Evolutionary conservation across 768 basidiomycete species (phyloP).

Genomic region (Antrodiella citrinella): DNA sequence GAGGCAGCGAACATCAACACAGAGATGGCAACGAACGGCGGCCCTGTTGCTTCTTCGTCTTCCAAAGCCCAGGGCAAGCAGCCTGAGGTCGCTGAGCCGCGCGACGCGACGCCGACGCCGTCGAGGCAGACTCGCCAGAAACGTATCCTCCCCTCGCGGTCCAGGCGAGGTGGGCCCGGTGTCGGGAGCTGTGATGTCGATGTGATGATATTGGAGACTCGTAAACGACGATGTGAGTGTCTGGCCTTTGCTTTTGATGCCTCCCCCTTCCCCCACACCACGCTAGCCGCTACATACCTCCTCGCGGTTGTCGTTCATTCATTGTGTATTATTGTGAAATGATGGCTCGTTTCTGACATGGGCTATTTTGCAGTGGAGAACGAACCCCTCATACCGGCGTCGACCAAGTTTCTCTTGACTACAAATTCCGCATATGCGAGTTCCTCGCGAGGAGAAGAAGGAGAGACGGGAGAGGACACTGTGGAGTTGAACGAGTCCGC

Average conservation of each 20-base stretch:
- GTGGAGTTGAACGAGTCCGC: slow-evolving; percentile 46
- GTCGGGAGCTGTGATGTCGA: slow-evolving; percentile 76
- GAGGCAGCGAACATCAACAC: background rate
- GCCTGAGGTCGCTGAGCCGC: background rate
- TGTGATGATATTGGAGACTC: slow-evolving; percentile 75
- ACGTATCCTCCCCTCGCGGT: slow-evolving; percentile 75
- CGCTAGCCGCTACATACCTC: background rate
- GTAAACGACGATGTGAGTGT: slow-evolving; percentile 65
- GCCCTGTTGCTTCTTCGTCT: background rate
- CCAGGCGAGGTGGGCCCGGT: slow-evolving; percentile 73
- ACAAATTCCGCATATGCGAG: slow-evolving; percentile 35
- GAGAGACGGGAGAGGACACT: slow-evolving; percentile 24
- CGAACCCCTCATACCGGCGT: slow-evolving; percentile 60
- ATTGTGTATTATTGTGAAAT: background rate
- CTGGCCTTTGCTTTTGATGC: background rate
- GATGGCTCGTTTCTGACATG: slow-evolving; percentile 7
- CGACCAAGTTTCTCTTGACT: slow-evolving; percentile 62
- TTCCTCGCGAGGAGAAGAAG: background rate
- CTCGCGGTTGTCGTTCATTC: background rate
- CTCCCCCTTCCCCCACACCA: background rate
- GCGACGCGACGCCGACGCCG: background rate
- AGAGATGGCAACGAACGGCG: background rate
- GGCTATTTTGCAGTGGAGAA: slow-evolving; percentile 45
- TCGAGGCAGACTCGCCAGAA: slow-evolving; percentile 43
- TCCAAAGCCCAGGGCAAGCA: background rate